These are phyloP conservation scores for Euptelea pleiosperma DNA, from an alignment of 164 flowering plant species.

Conservation along the genomic window DNA sequence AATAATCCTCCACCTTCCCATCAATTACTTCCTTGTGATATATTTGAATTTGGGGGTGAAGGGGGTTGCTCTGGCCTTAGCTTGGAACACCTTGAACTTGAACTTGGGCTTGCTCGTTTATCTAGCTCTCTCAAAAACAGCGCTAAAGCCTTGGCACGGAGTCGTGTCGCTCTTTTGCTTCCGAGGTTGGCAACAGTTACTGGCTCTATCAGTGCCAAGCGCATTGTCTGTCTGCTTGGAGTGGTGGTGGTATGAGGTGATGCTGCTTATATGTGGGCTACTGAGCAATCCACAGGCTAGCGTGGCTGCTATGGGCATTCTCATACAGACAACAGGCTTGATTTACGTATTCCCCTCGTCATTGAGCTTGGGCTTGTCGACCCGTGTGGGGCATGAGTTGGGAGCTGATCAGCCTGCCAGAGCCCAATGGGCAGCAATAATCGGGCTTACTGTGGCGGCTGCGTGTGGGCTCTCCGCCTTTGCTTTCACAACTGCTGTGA, in stretches of 20 bases:
- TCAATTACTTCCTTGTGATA: slow-evolving; percentile 36
- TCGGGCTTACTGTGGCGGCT: slow-evolving; percentile 30
- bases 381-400: slow-evolving; percentile 38
- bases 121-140: slow-evolving; percentile 21
- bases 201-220: slow-evolving; percentile 35
- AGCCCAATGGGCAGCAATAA: slow-evolving; percentile 25
- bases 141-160: slow-evolving; percentile 34
- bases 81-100: slow-evolving; percentile 27
- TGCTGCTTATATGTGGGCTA: slow-evolving; percentile 44
- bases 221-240: slow-evolving; percentile 45
- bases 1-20: slow-evolving; percentile 38
- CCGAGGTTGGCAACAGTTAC: slow-evolving; percentile 34
- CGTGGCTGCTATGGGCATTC: slow-evolving; percentile 60
- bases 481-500: slow-evolving; percentile 28
- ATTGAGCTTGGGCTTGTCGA: slow-evolving; percentile 36
- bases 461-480: slow-evolving; percentile 22
- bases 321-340: slow-evolving; percentile 48
- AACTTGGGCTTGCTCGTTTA: slow-evolving; percentile 27
- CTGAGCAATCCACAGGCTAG: slow-evolving; percentile 40
- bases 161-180: slow-evolving; percentile 1
- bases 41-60: slow-evolving; percentile 30
- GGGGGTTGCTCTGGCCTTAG: slow-evolving; percentile 45
- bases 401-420: slow-evolving; percentile 42
- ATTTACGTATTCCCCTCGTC: slow-evolving; percentile 45
- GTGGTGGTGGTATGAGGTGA: slow-evolving; percentile 67